These are phyloP conservation scores for Alternaria angustiovoidea DNA, from an alignment of 2,329 filamentous ascomycete species.

Conservation along the genomic window DNA sequence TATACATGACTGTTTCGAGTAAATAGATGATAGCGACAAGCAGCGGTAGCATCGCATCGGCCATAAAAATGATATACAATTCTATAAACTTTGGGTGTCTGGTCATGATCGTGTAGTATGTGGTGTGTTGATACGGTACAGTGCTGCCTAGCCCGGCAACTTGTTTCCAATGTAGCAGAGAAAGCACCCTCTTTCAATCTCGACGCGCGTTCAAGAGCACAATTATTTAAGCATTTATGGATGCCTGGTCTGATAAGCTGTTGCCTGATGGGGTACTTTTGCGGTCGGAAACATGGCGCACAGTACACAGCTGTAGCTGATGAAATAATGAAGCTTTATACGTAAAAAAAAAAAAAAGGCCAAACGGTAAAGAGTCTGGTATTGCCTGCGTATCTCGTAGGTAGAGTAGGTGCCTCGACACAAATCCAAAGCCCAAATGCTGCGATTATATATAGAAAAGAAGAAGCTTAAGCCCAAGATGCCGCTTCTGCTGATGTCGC, in stretches of 20 bases:
- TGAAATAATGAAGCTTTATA: not conserved
- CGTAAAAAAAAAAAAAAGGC: not conserved
- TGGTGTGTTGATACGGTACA: no score
- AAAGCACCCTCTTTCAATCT: not conserved
- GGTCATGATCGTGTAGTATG: not conserved
- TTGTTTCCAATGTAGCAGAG: not conserved
- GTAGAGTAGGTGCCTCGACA: slow-evolving; percentile 7
- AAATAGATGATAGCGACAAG: not conserved
- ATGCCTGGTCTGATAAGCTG: not conserved
- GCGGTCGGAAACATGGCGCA: not conserved
- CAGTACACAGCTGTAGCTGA: not conserved
- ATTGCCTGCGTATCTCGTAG: slow-evolving; percentile 12
- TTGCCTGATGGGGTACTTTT: not conserved
- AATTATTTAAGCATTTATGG: not conserved
- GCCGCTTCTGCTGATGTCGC: slow-evolving; percentile 25
- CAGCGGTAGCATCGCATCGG: not conserved
- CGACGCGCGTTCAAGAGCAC: not conserved
- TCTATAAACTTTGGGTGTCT: not conserved
- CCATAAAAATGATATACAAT: not conserved
- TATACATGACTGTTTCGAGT: slow-evolving; percentile 3
- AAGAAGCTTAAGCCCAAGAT: slow-evolving; percentile 14
- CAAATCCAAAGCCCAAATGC: slow-evolving; percentile 19
- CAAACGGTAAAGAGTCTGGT: slow-evolving; percentile 13
- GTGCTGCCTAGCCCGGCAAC: not conserved
- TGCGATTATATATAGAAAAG: slow-evolving; percentile 16